Base-by-base conservation (phyloP, 768 basidiomycete genomes). In the Ramaria sp. region DNA sequence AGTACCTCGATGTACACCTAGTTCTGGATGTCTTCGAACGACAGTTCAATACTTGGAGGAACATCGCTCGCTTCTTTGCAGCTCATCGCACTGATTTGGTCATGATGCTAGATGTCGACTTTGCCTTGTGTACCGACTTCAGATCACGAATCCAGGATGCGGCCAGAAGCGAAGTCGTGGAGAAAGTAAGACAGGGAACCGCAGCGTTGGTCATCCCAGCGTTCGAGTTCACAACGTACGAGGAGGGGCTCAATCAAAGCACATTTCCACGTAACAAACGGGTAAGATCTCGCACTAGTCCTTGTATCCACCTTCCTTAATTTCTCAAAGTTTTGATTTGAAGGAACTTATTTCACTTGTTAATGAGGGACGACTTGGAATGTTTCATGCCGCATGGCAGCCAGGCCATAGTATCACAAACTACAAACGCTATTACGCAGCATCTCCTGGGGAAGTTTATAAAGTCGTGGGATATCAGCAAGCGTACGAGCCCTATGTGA, bases 21-120 rank as follows among this genome's bases (percentile, higher is more conserved):
- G 84, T 93, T 31, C 74, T 92, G 61, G 88, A 91, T 63, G 77
- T 80, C 3, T 87, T 86, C 61, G 84, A 85, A 59, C 80, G 90
- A 5, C 88, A 91, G 66, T 85, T 94, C 75, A 94, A 94, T 68
- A 82, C 87, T 22, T 93, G 90, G 88, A 78, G 91, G 34, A 93
- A 93, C 67, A 79, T 83, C 43, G 91, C 91, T 3, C 81, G 91
- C 42, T 73, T 90, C 51, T 89, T 91, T 63, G 84, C 90, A 4
- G 48, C 48, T 12, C 48, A 49, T n/a, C 79, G 88, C 13, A 91
- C 91, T 7, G 80, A 86, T 61, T 89, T 81, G 62, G 79, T 92
- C 57, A 87, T 93, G 83, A 87, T 92, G 84, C 81, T 93, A 52
- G 92, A 94, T 66, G 84, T 93, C 59, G 91, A 93, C 67, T 92